Conservation (phyloP, 2,329 filamentous ascomycete genomes). For the Didymella segeticola region DNA sequence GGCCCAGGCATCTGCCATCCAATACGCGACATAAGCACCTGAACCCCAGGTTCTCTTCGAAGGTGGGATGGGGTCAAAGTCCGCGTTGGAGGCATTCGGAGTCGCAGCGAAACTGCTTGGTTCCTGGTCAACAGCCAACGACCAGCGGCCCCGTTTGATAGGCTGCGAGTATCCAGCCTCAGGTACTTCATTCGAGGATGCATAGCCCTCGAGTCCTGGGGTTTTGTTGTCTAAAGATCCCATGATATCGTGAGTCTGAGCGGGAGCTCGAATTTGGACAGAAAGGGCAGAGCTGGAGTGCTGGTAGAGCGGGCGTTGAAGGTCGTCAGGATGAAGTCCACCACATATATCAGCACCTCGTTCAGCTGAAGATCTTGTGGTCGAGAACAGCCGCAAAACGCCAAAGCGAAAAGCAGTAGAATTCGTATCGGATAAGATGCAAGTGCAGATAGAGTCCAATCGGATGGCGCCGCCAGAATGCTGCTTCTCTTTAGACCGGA, state of each 20-base stretch:
- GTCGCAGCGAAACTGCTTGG: slow-evolving; percentile 45
- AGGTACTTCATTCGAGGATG: slow-evolving; percentile 30
- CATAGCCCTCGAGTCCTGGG: slow-evolving; percentile 9
- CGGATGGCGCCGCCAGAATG: background rate
- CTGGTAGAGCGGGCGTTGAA: background rate
- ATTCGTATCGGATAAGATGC: slow-evolving; percentile 1
- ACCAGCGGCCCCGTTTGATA: slow-evolving; percentile 35
- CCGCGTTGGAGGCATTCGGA: slow-evolving; percentile 45
- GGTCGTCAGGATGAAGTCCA: background rate
- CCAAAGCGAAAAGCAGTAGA: background rate
- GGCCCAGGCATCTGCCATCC: slow-evolving; percentile 52
- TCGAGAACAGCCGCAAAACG: slow-evolving; percentile 1
- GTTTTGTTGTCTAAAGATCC: slow-evolving; percentile 13
- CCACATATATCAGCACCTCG: background rate
- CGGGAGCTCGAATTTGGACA: background rate
- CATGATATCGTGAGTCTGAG: background rate
- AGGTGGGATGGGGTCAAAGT: slow-evolving; percentile 49
- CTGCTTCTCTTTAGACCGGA: background rate
- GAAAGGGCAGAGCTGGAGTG: background rate
- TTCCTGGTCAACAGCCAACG: slow-evolving; percentile 43
- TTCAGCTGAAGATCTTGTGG: background rate
- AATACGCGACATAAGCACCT: slow-evolving; percentile 46
- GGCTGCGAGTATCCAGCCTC: slow-evolving; percentile 25
- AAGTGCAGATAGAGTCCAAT: background rate
- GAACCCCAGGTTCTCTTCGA: slow-evolving; percentile 48